Percentiles rank a stretch among this genome's conserved stretches.
These are phyloP conservation scores for Syncephalis plumigaleata DNA, from an alignment of 371 early-diverging fungal species.

Conservation along the genomic window DNA sequence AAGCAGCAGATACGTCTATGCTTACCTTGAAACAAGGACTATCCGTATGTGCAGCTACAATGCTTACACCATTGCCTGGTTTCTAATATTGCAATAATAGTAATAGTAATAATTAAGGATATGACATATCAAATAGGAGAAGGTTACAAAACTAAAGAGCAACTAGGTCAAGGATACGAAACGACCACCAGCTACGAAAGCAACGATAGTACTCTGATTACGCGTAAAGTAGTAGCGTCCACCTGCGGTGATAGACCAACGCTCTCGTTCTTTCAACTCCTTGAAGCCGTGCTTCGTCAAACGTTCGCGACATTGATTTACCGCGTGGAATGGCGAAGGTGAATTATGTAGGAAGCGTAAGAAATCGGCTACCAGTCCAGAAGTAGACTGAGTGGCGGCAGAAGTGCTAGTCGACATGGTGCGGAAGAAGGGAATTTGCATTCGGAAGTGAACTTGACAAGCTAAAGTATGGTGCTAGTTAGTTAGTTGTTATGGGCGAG, in stretches of 20 bases:
- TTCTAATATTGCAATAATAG: conserved; percentile 20
- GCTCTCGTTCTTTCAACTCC: conserved; percentile 72
- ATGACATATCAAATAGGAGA: background rate
- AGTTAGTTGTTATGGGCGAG: too few relatives aligned
- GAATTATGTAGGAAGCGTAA: conserved; percentile 77
- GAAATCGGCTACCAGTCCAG: conserved; percentile 21
- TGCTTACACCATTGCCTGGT: conserved; percentile 69
- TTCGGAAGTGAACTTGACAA: too few relatives aligned
- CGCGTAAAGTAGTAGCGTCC: conserved; percentile 93
- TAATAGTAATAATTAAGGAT: too few relatives aligned
- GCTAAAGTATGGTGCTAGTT: too few relatives aligned
- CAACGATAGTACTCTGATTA: conserved; percentile 77
- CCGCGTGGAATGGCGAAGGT: conserved; percentile 92
- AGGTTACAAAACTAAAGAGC: background rate
- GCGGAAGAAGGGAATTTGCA: too few relatives aligned
- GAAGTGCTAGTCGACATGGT: too few relatives aligned
- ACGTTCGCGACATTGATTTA: conserved; percentile 40
- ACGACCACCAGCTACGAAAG: conserved; percentile 83
- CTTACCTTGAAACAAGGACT: conserved; percentile 87
- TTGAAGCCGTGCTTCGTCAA: conserved; percentile 60
- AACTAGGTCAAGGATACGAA: conserved; percentile 12
- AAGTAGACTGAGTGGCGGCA: too few relatives aligned
- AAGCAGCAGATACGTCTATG: background rate
- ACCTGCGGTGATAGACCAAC: conserved; percentile 56
- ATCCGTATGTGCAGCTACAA: conserved; percentile 93